Evolutionary conservation across 106 monocot species (phyloP), one percentile per base, ranked within the genome.

Genomic region (Dioscorea zingiberensis): DNA sequence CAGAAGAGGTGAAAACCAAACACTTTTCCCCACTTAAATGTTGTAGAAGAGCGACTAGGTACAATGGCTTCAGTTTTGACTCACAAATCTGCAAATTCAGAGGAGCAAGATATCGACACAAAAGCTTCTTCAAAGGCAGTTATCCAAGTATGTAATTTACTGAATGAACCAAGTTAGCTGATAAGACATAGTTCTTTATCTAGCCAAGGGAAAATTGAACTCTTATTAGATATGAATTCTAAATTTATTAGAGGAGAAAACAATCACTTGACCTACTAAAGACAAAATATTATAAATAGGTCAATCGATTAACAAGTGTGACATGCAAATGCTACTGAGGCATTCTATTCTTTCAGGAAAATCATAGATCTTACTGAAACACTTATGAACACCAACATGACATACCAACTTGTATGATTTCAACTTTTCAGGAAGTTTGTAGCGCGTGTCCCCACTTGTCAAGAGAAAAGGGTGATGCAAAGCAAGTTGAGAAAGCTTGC

Each of bases 401-500:
- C 67, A 65, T 80, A 94, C 94, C 80, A 91, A 71, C 24, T 78
- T 78, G 61, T 76, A 82, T 14, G 83, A 85, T 60, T 80, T 73
- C 21, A 94, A 76, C 44, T 80, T 80, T 63, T 87, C 82, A 48
- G 94, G 91, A 38, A 94, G 55, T 58, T 78, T 84, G 63, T 94
- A 94, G 13, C 94, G 87, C 58, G 62, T 77, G 47, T 64, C 47
- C 53, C 91, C 94, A 76, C 87, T 80, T 25, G 81, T 81, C 73
- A 94, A 73, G 66, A 90, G 80, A 32, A 94, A 69, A 63, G 94
- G 85, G 26, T 94, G 94, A 61, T 90, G 84, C 67, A 94, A 80
- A 54, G 82, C 76, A 66, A 94, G 85, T 81, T 94, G 90, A 54
- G 83, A 85, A 44, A 94, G 80, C 67, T 94, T 94, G 85, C 84